phyloP scores from a whole-genome alignment of 306 rosid genomes.

The Cucurbita pepo region DNA sequence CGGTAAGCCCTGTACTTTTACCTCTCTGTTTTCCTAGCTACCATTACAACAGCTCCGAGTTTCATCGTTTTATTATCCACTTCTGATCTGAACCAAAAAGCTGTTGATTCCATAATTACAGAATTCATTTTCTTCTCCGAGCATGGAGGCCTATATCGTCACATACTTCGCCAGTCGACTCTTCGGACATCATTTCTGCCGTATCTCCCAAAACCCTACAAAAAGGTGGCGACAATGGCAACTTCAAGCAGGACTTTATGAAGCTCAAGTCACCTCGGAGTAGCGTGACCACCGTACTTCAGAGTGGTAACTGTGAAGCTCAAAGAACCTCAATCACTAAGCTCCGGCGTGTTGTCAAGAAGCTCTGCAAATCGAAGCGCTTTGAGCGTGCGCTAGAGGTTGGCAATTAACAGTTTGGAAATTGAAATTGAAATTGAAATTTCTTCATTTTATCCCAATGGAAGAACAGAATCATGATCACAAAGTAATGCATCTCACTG shows the following conservation, averaged over 20 bases:
- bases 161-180: constrained; percentile 1
- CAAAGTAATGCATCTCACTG: not conserved
- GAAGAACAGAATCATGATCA: not conserved
- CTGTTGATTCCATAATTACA: constrained; percentile 1
- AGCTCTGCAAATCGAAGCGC: constrained; percentile 39
- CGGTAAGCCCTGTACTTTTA: constrained; percentile 10
- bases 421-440: not conserved
- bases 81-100: not conserved
- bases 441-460: not conserved
- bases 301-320: constrained; percentile 23
- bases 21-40: not conserved
- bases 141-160: constrained; percentile 13
- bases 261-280: constrained; percentile 9
- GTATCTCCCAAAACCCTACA: not conserved
- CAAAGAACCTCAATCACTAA: constrained; percentile 23
- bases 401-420: not conserved
- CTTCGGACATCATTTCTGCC: not conserved
- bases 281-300: constrained; percentile 27
- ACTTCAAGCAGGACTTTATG: constrained; percentile 20
- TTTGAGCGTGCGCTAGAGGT: constrained; percentile 54
- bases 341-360: constrained; percentile 31
- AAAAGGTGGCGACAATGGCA: not conserved
- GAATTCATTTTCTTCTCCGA: constrained; percentile 8
- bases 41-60: not conserved
- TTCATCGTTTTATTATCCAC: not conserved